phyloP scores from a whole-genome alignment of 2,329 filamentous ascomycete species.

The Chrysoporthe puriensis region DNA sequence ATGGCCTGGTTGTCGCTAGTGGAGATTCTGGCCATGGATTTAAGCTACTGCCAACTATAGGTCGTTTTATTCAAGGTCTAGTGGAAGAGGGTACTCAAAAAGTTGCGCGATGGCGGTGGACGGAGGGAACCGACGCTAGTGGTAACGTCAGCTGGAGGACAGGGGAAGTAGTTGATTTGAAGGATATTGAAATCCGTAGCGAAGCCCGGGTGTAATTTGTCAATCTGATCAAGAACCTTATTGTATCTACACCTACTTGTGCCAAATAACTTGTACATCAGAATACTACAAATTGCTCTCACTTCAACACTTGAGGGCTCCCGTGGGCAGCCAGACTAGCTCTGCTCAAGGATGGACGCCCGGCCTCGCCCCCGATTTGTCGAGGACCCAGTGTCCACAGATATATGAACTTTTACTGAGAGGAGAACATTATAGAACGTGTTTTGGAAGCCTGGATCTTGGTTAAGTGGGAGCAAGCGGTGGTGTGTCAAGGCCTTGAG shows the following conservation, averaged over 20 bases:
- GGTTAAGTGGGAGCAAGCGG: too few relatives aligned
- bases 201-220: not conserved
- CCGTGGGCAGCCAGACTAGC: too few relatives aligned
- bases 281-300: too few relatives aligned
- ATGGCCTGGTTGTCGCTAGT: conserved; percentile 53
- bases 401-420: too few relatives aligned
- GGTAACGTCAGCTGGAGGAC: conserved; percentile 44
- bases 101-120: conserved; percentile 57
- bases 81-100: conserved; percentile 49
- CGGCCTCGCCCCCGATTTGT: too few relatives aligned
- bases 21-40: conserved; percentile 66
- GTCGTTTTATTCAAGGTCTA: conserved; percentile 55
- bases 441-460: too few relatives aligned
- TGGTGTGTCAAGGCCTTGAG: too few relatives aligned
- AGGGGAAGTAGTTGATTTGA: conserved; percentile 36
- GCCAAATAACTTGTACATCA: not conserved
- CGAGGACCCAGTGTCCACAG: too few relatives aligned
- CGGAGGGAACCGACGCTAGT: conserved; percentile 36
- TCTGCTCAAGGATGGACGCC: too few relatives aligned
- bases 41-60: conserved; percentile 65
- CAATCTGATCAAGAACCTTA: not conserved
- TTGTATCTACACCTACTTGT: not conserved
- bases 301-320: too few relatives aligned
- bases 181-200: conserved; percentile 13
- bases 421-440: too few relatives aligned